phyloP scores from a whole-genome alignment of 2,329 filamentous ascomycete genomes.

The Exutisphaerella laricina region DNA sequence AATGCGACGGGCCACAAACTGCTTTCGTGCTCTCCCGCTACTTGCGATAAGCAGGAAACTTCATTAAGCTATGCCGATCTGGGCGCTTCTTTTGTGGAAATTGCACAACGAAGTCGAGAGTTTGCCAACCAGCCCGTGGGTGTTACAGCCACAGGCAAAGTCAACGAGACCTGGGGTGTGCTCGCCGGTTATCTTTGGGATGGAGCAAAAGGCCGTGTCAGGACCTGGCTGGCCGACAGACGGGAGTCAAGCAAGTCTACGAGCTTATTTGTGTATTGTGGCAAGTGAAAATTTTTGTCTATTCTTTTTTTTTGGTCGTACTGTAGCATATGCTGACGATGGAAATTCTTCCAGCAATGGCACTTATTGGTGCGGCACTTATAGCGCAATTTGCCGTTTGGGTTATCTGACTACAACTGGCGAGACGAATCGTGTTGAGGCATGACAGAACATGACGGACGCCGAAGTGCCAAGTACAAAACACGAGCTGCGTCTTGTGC shows the following conservation, averaged over 20 bases:
- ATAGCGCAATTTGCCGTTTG: too few species aligned
- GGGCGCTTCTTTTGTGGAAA: conserved; percentile 20
- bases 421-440: too few species aligned
- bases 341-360: neutral
- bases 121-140: conserved; percentile 16
- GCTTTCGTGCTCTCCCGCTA: neutral
- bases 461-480: too few species aligned
- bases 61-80: conserved; percentile 22
- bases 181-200: conserved; percentile 11
- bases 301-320: neutral
- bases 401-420: too few species aligned
- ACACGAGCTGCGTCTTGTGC: too few species aligned
- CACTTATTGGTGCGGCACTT: neutral
- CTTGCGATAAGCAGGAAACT: conserved; percentile 10
- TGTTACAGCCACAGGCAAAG: conserved; percentile 19
- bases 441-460: too few species aligned
- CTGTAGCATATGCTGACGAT: neutral
- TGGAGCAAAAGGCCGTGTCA: neutral
- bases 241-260: neutral
- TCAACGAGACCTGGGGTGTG: conserved; percentile 13
- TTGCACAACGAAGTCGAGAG: conserved; percentile 19
- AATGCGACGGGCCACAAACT: conserved; percentile 16
- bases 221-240: neutral
- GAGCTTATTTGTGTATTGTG: conserved; percentile 1
- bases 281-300: neutral